Evolutionary conservation across 805 yeast species (phyloP), one percentile per base, ranked within the genome.

Genomic region (Metschnikowia kunwiensis): DNA sequence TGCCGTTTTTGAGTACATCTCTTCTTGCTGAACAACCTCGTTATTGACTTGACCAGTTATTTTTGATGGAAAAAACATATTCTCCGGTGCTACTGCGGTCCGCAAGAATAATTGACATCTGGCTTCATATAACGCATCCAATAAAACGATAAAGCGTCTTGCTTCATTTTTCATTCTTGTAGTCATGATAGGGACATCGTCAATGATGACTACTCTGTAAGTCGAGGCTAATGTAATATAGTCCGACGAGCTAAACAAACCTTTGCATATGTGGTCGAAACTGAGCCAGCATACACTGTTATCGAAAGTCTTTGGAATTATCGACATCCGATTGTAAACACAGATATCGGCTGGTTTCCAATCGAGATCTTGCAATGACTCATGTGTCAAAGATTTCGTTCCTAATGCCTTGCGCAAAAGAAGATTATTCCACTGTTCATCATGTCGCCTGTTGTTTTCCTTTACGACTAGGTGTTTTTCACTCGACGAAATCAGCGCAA

Each of bases 71-170:
- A 82, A 82, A 57, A 82, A 82, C 16, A 82, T 47, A n/a, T 60
- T 53, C 24, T 77, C 77, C 7, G 78, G 65, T 1, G 57, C 61
- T 0, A 63, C 75, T 30, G 71, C 80, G 21, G 74, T 55, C 37
- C 79, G 58, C 43, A 82, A 50, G 17, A 67, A 67, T n/a, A 82
- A 60, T 47, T 76, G 75, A 51, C 86, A 80, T 47, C 74, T 71
- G 12, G 81, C 71, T 51, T 82, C 88, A 53, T 82, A 82, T 9
- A 81, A 57, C 0, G 87, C 85, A 56, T 82, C 88, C 18, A 82
- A 52, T 13, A 82, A 56, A 0, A 83, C 78, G 34, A 82, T 82
- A 49, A 82, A 75, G 38, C 83, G 57, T 34, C 86, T 61, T 2
- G 88, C 88, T 48, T 81, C 86, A 47, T 79, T 79, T 46, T 78